Conservation (phyloP, 306 rosid genomes). For the Rosa rugosa region DNA sequence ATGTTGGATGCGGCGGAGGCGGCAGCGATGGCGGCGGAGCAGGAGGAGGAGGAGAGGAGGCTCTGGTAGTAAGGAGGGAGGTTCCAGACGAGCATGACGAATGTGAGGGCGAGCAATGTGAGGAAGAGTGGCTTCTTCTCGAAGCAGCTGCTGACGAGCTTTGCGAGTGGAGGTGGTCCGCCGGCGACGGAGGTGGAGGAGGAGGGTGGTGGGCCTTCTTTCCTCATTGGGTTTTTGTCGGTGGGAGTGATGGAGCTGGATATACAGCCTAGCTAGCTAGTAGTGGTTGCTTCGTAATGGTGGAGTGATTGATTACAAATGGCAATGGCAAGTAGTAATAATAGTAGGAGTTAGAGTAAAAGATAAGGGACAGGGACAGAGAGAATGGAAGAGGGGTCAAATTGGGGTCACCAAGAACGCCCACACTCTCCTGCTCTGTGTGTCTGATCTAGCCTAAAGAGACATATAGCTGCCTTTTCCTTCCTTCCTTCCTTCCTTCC, state of each 20-base stretch:
- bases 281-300: neutral
- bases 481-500: neutral
- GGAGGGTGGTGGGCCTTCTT: conserved; percentile 15
- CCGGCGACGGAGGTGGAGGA: conserved; percentile 21
- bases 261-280: too few species aligned
- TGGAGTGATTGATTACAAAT: neutral
- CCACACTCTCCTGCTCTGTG: neutral
- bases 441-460: neutral
- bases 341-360: neutral
- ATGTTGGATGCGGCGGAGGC: neutral
- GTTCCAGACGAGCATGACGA: conserved; percentile 36
- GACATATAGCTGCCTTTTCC: neutral
- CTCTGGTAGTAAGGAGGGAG: conserved; percentile 44
- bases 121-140: conserved; percentile 29
- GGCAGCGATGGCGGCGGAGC: neutral
- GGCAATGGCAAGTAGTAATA: neutral
- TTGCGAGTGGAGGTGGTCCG: neutral
- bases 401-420: neutral
- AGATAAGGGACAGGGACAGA: neutral
- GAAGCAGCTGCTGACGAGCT: conserved; percentile 19
- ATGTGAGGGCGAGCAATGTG: conserved; percentile 34
- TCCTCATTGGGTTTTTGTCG: conserved; percentile 26
- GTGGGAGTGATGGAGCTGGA: neutral
- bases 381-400: neutral
- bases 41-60: conserved; percentile 34